phyloP scores from a whole-genome alignment of 2,329 filamentous ascomycete genomes.

The Talaromyces pinophilus region DNA sequence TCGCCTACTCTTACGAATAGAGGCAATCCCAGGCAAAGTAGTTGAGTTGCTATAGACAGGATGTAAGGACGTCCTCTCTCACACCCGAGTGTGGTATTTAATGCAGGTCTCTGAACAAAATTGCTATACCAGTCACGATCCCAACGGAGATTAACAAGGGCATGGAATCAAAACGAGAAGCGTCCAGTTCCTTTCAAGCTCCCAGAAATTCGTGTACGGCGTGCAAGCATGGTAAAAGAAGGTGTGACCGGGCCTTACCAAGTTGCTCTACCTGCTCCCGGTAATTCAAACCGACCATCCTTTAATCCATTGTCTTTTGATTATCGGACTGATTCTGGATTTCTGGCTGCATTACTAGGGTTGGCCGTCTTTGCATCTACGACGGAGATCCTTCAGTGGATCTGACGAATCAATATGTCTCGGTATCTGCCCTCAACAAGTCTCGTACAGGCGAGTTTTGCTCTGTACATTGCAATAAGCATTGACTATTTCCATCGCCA shows the following conservation, averaged over 20 bases:
- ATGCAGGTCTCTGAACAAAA: background rate
- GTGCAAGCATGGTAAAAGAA: background rate
- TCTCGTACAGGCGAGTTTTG: background rate
- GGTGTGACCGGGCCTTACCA: background rate
- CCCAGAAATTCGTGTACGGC: background rate
- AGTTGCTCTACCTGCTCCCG: background rate
- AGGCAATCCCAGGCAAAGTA: background rate
- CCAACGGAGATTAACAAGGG: background rate
- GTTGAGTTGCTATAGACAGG: background rate
- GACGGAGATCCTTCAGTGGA: background rate
- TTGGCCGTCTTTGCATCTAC: background rate
- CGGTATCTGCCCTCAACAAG: background rate
- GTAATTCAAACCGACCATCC: background rate
- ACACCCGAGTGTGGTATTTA: background rate
- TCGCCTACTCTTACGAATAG: background rate
- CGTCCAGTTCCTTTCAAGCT: background rate
- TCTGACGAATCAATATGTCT: background rate
- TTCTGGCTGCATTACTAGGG: background rate
- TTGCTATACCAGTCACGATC: background rate
- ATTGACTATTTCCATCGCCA: background rate
- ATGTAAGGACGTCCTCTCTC: background rate
- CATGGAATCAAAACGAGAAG: background rate
- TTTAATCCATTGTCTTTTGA: background rate
- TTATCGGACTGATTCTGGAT: background rate
- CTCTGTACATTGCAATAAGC: background rate